A percentile compares a stretch with the other conserved stretches of the same genome.
Evolutionary conservation across 1,139 yeast species (phyloP).

Genomic region (Kodamaea derodonti): DNA sequence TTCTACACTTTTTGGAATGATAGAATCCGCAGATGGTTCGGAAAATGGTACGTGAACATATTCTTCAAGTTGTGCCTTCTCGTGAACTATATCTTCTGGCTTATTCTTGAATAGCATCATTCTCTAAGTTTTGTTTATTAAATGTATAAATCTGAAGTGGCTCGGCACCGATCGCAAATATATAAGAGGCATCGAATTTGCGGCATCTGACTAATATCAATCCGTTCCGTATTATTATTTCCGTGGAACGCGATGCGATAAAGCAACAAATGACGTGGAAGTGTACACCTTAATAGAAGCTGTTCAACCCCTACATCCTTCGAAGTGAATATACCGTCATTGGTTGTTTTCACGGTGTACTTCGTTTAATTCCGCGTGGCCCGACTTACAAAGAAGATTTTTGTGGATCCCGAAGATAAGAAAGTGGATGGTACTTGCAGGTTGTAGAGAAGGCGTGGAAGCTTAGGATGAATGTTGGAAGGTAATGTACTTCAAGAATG

Average conservation of each 20-base stretch:
- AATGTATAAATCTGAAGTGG: background rate
- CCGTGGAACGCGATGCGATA: background rate
- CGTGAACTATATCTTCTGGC: background rate
- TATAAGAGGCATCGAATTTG: background rate
- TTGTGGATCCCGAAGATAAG: no score
- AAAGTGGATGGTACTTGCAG: no score
- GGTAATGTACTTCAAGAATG: no score
- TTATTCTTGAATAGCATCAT: constrained; percentile 4
- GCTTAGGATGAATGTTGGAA: no score
- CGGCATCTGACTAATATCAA: background rate
- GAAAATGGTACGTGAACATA: constrained; percentile 47
- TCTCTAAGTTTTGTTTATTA: background rate
- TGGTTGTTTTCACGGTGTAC: no score
- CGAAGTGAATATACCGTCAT: no score
- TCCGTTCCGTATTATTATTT: background rate
- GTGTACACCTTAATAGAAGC: no score
- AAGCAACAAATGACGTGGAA: no score
- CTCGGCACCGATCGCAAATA: background rate
- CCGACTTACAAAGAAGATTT: no score
- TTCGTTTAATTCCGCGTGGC: no score
- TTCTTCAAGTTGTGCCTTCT: constrained; percentile 1
- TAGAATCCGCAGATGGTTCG: constrained; percentile 42
- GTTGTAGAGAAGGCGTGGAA: no score
- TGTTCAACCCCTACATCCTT: no score
- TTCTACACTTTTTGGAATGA: constrained; percentile 47